Base-by-base conservation (phyloP, 305 asterid genomes). In the Fraxinus sp. region DNA sequence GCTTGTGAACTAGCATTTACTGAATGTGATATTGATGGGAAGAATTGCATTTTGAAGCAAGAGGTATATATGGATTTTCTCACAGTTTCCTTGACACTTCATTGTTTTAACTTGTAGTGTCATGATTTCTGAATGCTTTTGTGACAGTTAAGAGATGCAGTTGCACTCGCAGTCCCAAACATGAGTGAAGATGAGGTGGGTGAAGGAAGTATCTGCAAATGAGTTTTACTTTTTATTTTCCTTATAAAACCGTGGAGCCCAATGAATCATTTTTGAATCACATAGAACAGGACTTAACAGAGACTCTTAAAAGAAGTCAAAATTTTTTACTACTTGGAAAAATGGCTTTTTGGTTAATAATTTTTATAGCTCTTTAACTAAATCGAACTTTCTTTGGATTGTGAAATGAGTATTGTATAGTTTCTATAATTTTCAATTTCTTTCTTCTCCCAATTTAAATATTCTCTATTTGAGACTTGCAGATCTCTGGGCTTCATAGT, bases 1-100 rank as follows among this genome's bases (percentile, higher is more conserved):
- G 94, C 95, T 36, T 92, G 97, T 85, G 99, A 93, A 85, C 80
- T 86, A 76, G 98, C 97, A 64, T 97, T 94, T 86, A 86, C 83
- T 59, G 91, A 83, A 86, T 93, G 97, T 59, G 93, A 89, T 80
- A 28, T 5, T 62, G 80, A 86, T 64, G 87, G 88, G 84, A 84
- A 88, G 79, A 64, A 84, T 83, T 88, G 88, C 91, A 87, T 97
- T 85, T 83, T 78, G 77, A 89, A 85, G 87, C 91, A 86, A 86
- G 97, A 93, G 97, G 99, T 97, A 74, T 39, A 14, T 74, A 52
- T 70, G 74, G 59, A 71, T 41, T 83, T 26, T 77, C 77, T 76
- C 80, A 80, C 78, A 80, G 35, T 66, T 28, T 30, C 78, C 44
- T 13, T 41, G 7, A 37, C 73, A 13, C 39, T 22, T 24, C 4